Conservation (phyloP, 306 rosid genomes). For the Astragalus glycyphyllos region DNA sequence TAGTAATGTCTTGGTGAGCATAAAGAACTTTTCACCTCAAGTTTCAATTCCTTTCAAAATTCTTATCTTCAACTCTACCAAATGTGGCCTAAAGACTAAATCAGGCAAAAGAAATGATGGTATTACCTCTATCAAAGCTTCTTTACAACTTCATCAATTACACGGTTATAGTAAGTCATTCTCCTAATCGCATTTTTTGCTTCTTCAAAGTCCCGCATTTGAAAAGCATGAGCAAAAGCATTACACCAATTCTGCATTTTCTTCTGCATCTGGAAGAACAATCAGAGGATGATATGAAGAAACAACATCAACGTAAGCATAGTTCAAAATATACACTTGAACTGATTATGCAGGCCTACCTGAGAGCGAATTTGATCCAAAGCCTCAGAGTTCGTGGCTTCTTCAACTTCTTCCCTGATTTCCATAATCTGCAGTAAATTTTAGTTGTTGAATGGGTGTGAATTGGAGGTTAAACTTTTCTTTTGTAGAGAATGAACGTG, state of each 20-base stretch:
- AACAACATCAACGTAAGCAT: constrained; percentile 27
- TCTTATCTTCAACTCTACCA: constrained; percentile 26
- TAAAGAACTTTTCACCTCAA: constrained; percentile 12
- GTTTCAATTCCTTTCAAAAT: constrained; percentile 31
- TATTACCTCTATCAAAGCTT: constrained; percentile 63
- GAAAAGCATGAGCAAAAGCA: constrained; percentile 62
- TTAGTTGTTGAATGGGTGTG: constrained; percentile 11
- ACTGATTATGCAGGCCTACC: constrained; percentile 52
- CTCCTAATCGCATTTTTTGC: constrained; percentile 66
- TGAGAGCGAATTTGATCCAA: constrained; percentile 66
- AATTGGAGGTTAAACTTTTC: constrained; percentile 18
- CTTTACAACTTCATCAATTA: constrained; percentile 74
- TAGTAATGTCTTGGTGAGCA: background rate
- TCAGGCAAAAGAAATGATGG: constrained; percentile 21
- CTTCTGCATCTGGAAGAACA: constrained; percentile 75
- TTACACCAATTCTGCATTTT: constrained; percentile 72
- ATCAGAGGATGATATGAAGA: constrained; percentile 25
- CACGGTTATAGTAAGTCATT: constrained; percentile 89
- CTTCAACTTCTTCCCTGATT: constrained; percentile 94
- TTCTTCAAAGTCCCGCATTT: constrained; percentile 60
- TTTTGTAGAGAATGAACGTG: background rate
- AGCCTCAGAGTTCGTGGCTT: constrained; percentile 68
- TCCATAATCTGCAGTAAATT: constrained; percentile 77
- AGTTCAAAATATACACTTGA: constrained; percentile 26
- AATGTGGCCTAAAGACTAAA: constrained; percentile 8